Conservation (phyloP, 352 stramenopile genomes). For the Phytophthora megakarya region DNA sequence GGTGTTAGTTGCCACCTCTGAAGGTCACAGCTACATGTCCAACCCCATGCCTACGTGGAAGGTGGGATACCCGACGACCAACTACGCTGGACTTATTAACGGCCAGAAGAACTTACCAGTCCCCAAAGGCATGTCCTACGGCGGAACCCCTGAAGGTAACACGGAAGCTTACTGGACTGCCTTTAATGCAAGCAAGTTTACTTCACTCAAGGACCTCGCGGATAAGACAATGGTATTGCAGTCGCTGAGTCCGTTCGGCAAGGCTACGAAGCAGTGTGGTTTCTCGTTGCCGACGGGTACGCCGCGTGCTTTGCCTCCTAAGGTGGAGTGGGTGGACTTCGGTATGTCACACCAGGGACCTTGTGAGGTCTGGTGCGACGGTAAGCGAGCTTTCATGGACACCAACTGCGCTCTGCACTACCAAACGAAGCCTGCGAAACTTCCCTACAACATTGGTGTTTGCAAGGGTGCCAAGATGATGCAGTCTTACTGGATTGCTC, state of each 20-base stretch:
- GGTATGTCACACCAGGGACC: conserved; percentile 55
- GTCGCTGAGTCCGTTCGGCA: conserved; percentile 29
- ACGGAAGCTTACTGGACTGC: conserved; percentile 36
- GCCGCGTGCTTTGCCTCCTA: conserved; percentile 32
- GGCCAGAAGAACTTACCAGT: conserved; percentile 39
- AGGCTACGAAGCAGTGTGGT: conserved; percentile 33
- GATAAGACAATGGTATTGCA: conserved; percentile 35
- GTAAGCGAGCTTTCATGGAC: conserved; percentile 49
- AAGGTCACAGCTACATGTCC: conserved; percentile 47
- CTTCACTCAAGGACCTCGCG: conserved; percentile 41
- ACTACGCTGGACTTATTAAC: conserved; percentile 44
- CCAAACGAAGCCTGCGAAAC: conserved; percentile 28
- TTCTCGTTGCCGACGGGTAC: conserved; percentile 36
- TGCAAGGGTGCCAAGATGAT: conserved; percentile 49
- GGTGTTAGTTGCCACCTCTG: background rate
- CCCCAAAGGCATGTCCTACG: conserved; percentile 45
- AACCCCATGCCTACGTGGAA: conserved; percentile 45
- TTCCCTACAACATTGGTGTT: conserved; percentile 49
- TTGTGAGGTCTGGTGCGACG: conserved; percentile 66
- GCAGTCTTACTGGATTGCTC: conserved; percentile 60
- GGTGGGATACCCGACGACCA: conserved; percentile 38
- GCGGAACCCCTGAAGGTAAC: conserved; percentile 27
- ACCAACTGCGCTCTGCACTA: conserved; percentile 49
- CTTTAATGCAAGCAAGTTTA: conserved; percentile 42
- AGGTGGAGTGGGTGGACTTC: conserved; percentile 38